Percentiles rank a stretch among this genome's conserved stretches.
Conservation (phyloP, 2,329 filamentous ascomycete species). For the Aureobasidium vineae region DNA sequence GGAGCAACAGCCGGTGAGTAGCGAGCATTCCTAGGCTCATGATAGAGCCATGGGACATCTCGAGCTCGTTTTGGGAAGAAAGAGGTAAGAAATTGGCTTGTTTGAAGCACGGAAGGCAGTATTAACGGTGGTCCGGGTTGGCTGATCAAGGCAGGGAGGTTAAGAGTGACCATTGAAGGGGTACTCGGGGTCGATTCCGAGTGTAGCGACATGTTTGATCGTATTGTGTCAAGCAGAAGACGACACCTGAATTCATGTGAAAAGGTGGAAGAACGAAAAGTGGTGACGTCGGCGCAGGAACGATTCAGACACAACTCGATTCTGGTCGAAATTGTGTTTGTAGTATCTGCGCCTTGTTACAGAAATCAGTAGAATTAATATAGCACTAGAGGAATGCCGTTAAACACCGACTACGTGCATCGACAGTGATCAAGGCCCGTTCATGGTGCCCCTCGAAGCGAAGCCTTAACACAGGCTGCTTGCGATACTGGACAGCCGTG, state of each 20-base stretch:
- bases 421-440: background rate
- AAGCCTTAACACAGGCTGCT: too few species aligned
- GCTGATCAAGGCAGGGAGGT: background rate
- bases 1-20: background rate
- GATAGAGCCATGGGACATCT: slow-evolving; percentile 25
- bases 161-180: background rate
- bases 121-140: slow-evolving; percentile 14
- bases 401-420: background rate
- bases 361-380: background rate
- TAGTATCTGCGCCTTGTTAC: background rate
- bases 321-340: background rate
- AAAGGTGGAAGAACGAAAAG: background rate
- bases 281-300: slow-evolving; percentile 10
- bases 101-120: slow-evolving; percentile 3
- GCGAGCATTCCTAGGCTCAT: slow-evolving; percentile 1
- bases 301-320: background rate
- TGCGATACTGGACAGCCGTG: too few species aligned
- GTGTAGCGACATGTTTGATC: slow-evolving; percentile 1
- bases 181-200: background rate
- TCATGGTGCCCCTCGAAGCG: too few species aligned
- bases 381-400: background rate
- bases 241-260: background rate
- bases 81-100: slow-evolving; percentile 13
- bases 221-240: background rate
- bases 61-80: slow-evolving; percentile 18